These are phyloP conservation scores for Moniliella sp. DNA, from an alignment of 1,284 basidiomycete species.

Conservation along the genomic window DNA sequence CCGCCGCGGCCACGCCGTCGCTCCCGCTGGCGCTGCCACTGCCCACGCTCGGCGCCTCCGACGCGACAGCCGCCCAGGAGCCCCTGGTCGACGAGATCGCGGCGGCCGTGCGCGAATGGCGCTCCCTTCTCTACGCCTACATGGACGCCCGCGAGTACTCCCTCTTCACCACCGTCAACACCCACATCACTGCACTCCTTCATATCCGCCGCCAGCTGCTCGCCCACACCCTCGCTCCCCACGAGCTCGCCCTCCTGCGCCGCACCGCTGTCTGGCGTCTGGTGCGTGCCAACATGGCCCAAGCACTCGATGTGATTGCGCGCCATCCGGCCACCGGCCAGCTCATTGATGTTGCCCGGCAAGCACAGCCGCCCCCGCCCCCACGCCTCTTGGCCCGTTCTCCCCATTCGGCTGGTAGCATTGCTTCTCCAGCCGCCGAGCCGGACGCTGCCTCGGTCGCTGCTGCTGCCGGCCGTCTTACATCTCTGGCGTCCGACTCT, in stretches of 20 bases:
- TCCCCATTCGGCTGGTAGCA: too few relatives aligned
- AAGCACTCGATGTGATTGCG: slow-evolving; percentile 81
- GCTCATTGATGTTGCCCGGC: slow-evolving; percentile 46
- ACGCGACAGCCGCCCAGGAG: slow-evolving; percentile 37
- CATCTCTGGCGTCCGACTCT: too few relatives aligned
- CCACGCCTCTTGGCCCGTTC: slow-evolving; percentile 30
- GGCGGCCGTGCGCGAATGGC: slow-evolving; percentile 84
- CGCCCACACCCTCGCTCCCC: slow-evolving; percentile 59
- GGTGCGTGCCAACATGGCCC: slow-evolving; percentile 70
- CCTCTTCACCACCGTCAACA: slow-evolving; percentile 62
- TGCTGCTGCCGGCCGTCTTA: too few relatives aligned
- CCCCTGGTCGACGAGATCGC: slow-evolving; percentile 93
- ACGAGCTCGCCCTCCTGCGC: slow-evolving; percentile 62
- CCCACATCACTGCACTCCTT: slow-evolving; percentile 75
- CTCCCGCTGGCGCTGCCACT: slow-evolving; percentile 72
- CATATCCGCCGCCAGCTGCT: slow-evolving; percentile 70
- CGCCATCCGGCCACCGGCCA: slow-evolving; percentile 75
- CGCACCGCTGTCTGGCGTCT: slow-evolving; percentile 68
- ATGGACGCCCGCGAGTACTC: slow-evolving; percentile 69
- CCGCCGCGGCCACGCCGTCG: too few relatives aligned
- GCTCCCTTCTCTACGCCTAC: slow-evolving; percentile 70
- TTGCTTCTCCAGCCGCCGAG: too few relatives aligned
- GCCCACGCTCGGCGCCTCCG: slow-evolving; percentile 52
- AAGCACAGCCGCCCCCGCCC: too few relatives aligned
- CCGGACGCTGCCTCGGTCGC: too few relatives aligned